Conservation (phyloP, 768 basidiomycete species). For the Naganishia kalamii region DNA sequence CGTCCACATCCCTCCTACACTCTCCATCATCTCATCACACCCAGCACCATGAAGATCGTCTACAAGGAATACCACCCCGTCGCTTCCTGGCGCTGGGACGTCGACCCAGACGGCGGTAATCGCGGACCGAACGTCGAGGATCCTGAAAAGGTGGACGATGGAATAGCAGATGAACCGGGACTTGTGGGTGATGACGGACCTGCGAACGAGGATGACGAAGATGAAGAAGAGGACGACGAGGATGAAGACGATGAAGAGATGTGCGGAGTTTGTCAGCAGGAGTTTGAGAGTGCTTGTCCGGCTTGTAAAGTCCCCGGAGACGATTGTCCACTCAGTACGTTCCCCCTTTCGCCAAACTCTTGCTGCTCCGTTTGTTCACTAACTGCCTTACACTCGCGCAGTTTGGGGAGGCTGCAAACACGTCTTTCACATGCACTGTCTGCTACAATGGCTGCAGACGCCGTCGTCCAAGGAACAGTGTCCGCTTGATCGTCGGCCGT, state of each 20-base stretch:
- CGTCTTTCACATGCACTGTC: slow-evolving; percentile 97
- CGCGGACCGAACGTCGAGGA: not conserved
- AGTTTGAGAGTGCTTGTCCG: slow-evolving; percentile 92
- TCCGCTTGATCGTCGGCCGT: slow-evolving; percentile 92
- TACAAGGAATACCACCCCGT: slow-evolving; percentile 40
- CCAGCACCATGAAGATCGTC: slow-evolving; percentile 37
- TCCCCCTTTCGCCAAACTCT: not conserved
- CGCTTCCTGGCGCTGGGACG: slow-evolving; percentile 45
- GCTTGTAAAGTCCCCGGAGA: slow-evolving; percentile 95
- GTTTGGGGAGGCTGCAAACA: slow-evolving; percentile 98
- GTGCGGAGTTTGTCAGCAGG: slow-evolving; percentile 82
- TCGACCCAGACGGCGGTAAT: not conserved
- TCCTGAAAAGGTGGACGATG: not conserved
- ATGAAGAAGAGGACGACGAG: slow-evolving; percentile 46
- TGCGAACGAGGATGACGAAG: slow-evolving; percentile 11
- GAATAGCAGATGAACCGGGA: not conserved
- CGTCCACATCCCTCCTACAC: too few species aligned
- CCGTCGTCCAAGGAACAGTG: slow-evolving; percentile 86
- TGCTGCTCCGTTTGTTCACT: not conserved
- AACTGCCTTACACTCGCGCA: slow-evolving; percentile 41
- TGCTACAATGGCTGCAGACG: slow-evolving; percentile 92
- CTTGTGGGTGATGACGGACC: slow-evolving; percentile 29
- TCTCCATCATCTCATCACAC: too few species aligned
- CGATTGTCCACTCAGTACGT: slow-evolving; percentile 76
- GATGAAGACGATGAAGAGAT: slow-evolving; percentile 57